Base-by-base conservation (phyloP, 1,284 basidiomycete genomes). In the Porodaedalea pini region DNA sequence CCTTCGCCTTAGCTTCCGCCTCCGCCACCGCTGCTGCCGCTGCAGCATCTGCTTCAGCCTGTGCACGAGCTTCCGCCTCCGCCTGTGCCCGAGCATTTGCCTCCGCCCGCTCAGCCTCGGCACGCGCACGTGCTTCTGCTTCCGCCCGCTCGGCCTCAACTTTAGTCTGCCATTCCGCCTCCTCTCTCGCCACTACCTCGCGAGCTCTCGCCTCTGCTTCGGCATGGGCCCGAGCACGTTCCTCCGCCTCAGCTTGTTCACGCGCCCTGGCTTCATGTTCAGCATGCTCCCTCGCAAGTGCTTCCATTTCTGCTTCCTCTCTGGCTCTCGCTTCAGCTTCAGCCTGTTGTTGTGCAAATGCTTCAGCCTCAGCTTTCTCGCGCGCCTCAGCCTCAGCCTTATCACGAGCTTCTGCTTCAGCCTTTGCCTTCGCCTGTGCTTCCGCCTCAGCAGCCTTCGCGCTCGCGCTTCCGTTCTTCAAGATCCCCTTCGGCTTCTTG, bases 381-480 rank as follows among this genome's bases (percentile, higher is more conserved):
- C 27, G 15, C 2, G 21, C 54, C 37, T 56, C 51, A 29, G 43
- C 45, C 19, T 51, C 54, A 10, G 15, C 55, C 27, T 23, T 34
- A 3, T 29, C 55, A 11, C 29, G 19, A 1, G 39, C 51, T 17
- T 44, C 39, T 17, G 37, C 54, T n/a, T 51, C 39, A 2, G 25
- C 50, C 23, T 39, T 19, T n/a, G 55, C 56, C 13, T 31, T 44
- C 8, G 51, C 44, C n/a, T 43, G 27, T 2, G 48, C 56, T 29
- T 43, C 48, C 2, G 37, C 56, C 31, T 34, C 53, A 2, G 50
- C 48, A 32, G 50, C 56, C 37, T 23, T 45, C 27, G 50, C 40
- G 1, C 40, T 51, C 29, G 40, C 56, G 25, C 40, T 53, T 19
- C 49, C 56, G 23, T 52, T 36, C 49, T 52, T 53, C 44, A 56